Base-by-base conservation (phyloP, 495 filamentous ascomycete species). In the Bacidia gigantensis region DNA sequence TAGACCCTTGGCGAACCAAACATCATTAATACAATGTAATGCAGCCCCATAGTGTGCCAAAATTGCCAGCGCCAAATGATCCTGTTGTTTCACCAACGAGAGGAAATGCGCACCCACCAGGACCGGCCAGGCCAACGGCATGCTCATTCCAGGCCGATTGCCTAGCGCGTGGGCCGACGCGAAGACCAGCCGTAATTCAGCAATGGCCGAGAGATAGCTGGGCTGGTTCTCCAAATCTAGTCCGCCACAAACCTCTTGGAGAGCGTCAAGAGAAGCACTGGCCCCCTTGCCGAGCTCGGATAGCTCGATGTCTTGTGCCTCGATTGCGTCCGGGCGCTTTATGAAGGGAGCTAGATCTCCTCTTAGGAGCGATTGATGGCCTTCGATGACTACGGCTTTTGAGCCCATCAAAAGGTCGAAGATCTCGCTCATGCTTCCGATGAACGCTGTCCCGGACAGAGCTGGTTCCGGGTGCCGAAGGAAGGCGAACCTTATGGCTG, bases 21-120 rank as follows among this genome's bases (percentile, higher is more conserved):
- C 49, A 3, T 56, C 55, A 2, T 61, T 50, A 64, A 67, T 71
- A 44, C 61, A 62, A 42, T 58, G 56, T 24, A 72, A 47, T 11
- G 72, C 46, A 1, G 71, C 64, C 44, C 63, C 66, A 61, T 67
- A 75, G 43, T 72, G 58, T 2, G 67, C 66, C 21, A 74, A 51
- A 0, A 75, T 55, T 1, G 68, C 58, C 9, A 75, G 41, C 1
- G 67, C 63, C 35, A 62, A 40, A 7, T 70, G 64, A 7, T 70
- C 63, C 44, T 64, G 62, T 25, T 58, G 48, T 39, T 68, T 55
- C 14, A 73, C 53, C 1, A 54, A 49, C 2, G 41, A 47, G 11
- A 69, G 49, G 52, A 69, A 69, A 2, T 9, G 11, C 9, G 29
- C 49, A 3, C 26, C 29, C 29, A 46, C 42, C 54, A 48, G 48